Base-by-base conservation (phyloP, 2,329 filamentous ascomycete genomes). In the Colletotrichum sp. region DNA sequence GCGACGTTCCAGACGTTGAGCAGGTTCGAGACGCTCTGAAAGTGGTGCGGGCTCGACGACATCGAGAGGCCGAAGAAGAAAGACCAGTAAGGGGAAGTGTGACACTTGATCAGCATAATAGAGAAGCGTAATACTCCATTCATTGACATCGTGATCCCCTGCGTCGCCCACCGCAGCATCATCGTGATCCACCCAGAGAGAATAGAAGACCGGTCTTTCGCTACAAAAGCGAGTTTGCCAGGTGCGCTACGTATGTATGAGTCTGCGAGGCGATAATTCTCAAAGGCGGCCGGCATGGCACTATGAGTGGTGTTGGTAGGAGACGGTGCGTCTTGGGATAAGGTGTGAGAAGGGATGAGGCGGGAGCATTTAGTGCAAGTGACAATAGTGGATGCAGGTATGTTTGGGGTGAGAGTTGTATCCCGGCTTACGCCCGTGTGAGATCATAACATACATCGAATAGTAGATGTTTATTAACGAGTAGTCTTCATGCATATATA, bases 401-500 rank as follows among this genome's bases (percentile, higher is more conserved):
- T 18, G 16, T 44, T 44, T 44, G 36, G 16, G 36, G 16, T 9
- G 36, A 44, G 8, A 18, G 36, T 44, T 44, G 36, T 4, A 44
- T 44, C 36, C 36, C 2, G 36, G 16, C 36, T 44, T 44, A 44
- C 36, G 3, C 0, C 36, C 0, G 36, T 10, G 16, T 18, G 36
- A 44, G 36, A 44, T 44, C 36, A 44, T 1, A 10, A 18, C 36
- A 44, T 44, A 0, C 0, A 44, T 18, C 16, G 36, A 18, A 44
- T 3, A 44, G 36, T 9, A 0, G 15, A 18, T 6, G 0, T 44
- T 44, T 0, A 44, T 6, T 44, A 44, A 0, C 36, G 36, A 44
- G 36, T 44, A 44, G 36, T 1, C 16, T 44, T 1, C 3, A 44
- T 39, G 36, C 7, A 16, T 18, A 2, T 39, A 0, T 18, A 18